Conservation (phyloP, 176 grass and related monocot species). For the Ensete glaucum region DNA sequence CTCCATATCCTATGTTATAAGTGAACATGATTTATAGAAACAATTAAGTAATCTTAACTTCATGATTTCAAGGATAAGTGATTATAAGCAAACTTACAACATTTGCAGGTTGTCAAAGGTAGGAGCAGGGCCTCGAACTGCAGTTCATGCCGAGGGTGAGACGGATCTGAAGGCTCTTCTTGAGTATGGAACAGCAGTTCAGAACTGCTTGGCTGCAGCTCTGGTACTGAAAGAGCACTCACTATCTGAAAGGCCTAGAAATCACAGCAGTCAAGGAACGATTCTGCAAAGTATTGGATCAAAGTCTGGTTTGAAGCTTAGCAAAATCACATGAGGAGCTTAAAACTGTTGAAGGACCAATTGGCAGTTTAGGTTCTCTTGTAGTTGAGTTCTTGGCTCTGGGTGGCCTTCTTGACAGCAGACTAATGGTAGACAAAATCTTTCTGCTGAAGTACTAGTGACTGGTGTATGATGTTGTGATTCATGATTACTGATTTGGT, state of each 20-base stretch:
- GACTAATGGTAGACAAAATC: constrained; percentile 41
- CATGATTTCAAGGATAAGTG: too few species aligned
- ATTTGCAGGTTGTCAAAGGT: constrained; percentile 60
- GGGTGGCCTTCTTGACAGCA: constrained; percentile 85
- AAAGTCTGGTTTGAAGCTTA: constrained; percentile 63
- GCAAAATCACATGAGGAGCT: constrained; percentile 77
- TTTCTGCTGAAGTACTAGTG: too few species aligned
- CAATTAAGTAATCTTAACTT: too few species aligned
- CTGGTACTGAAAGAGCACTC: constrained; percentile 39
- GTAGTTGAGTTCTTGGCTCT: constrained; percentile 91
- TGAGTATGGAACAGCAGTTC: constrained; percentile 78
- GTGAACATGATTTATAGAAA: too few species aligned
- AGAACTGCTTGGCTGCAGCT: constrained; percentile 69
- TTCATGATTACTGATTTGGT: too few species aligned
- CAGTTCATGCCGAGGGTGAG: constrained; percentile 42
- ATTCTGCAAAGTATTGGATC: constrained; percentile 95
- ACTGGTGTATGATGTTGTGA: too few species aligned
- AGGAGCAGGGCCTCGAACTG: constrained; percentile 31
- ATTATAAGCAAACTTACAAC: not conserved
- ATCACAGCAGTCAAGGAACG: constrained; percentile 80
- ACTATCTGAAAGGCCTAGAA: constrained; percentile 31
- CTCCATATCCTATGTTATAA: too few species aligned
- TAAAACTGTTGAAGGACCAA: constrained; percentile 92
- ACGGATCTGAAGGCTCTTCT: constrained; percentile 57
- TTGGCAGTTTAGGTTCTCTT: constrained; percentile 87